Evolutionary conservation across 495 filamentous ascomycete species (phyloP).

Genomic region (Podospora didyma): DNA sequence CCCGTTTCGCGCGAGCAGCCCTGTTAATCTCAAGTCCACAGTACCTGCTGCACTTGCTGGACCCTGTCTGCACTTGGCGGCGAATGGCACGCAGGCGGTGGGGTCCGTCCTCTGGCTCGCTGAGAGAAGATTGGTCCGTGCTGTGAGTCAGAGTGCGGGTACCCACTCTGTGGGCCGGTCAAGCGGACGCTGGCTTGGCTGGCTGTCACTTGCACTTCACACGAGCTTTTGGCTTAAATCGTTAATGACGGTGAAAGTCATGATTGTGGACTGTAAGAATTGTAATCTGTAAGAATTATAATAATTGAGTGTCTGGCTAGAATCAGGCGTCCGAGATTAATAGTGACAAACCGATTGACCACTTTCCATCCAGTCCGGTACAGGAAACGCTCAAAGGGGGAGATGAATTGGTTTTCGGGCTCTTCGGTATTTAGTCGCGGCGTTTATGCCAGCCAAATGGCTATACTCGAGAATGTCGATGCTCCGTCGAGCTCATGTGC

Average conservation of each 20-base stretch:
- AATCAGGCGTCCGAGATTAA: no score
- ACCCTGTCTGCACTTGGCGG: slow-evolving; percentile 11
- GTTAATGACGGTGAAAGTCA: no score
- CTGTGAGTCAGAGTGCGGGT: slow-evolving; percentile 16
- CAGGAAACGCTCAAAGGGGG: no score
- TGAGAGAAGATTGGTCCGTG: background rate
- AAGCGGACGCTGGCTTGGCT: background rate
- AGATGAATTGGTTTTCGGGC: no score
- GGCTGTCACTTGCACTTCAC: background rate
- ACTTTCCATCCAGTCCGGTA: no score
- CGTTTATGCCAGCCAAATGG: no score
- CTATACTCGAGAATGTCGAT: background rate
- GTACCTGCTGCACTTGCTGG: slow-evolving; percentile 5
- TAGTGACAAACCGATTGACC: no score
- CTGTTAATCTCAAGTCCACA: slow-evolving; percentile 13
- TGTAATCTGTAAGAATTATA: no score
- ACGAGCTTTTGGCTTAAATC: background rate
- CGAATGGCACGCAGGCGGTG: slow-evolving; percentile 8
- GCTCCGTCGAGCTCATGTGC: slow-evolving; percentile 8
- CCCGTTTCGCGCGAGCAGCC: slow-evolving; percentile 2
- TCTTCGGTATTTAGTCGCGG: no score
- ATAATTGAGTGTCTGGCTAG: no score
- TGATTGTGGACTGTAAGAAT: no score
- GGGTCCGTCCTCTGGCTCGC: background rate
- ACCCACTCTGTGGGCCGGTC: background rate